phyloP scores from a whole-genome alignment of 345 rosid species.

The Citrus sinensis region DVS_A1.0 CM039161.1:23727501-23728000 shows the following conservation, averaged over 20 bases:
- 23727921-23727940: background rate
- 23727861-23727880: background rate
- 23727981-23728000: background rate
- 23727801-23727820: background rate
- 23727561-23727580: too few relatives aligned
- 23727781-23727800: background rate
- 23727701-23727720: background rate
- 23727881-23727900: background rate
- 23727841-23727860: background rate
- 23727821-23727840: background rate
- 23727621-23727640: background rate
- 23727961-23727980: background rate
- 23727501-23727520: too few relatives aligned
- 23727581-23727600: background rate
- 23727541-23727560: too few relatives aligned
- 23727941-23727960: background rate
- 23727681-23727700: background rate
- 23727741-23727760: background rate
- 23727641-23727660: background rate
- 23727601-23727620: background rate
- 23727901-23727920: background rate
- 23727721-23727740: background rate
- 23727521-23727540: too few relatives aligned
- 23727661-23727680: background rate
- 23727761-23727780: background rate